Base-by-base conservation (phyloP, 1,284 basidiomycete genomes). In the Ganoderma sp. region DNA sequence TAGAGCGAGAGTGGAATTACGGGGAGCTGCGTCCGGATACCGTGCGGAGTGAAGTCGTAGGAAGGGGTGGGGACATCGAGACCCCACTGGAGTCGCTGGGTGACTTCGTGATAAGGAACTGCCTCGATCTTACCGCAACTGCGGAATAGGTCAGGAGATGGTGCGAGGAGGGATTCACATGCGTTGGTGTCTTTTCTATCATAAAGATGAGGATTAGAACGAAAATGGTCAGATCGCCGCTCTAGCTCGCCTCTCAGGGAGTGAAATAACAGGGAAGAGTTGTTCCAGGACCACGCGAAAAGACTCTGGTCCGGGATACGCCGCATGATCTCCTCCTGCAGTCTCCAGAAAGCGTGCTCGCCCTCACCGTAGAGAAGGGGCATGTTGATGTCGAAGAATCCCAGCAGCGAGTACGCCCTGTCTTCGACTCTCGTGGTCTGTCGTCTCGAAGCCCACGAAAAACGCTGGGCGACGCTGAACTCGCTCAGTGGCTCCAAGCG, bases 281-380 rank as follows among this genome's bases (percentile, higher is more conserved):
- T 12, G 9, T 10, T 22, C 48, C 48, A 50, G n/a, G 48, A 50
- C 48, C 48, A 50, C 25, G n/a, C n/a, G n/a, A 50, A 50, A 9
- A 50, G 48, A 22, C 48, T 50, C n/a, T 50, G 48, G n/a, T 50
- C 48, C n/a, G 48, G 48, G n/a, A 50, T 50, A 9, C 48, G 48
- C n/a, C 48, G 48, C 48, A 50, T 22, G n/a, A 50, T 50, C 48
- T 50, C 48, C n/a, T 50, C 48, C n/a, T 50, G 48, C 48, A 50
- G 48, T 12, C 48, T 9, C 22, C 48, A n/a, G 48, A 50, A 22
- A 43, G 42, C 42, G 1, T 14, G 42, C 14, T 17, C 15, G 14
- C 42, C 42, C 42, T 43, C 42, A 14, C 48, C 48, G 48, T 50
- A 50, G 7, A 50, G 48, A 12, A 9, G 8, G 48, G 48, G 48